Conservation (phyloP, 768 basidiomycete species). For the Leccinum barrowsii region DNA sequence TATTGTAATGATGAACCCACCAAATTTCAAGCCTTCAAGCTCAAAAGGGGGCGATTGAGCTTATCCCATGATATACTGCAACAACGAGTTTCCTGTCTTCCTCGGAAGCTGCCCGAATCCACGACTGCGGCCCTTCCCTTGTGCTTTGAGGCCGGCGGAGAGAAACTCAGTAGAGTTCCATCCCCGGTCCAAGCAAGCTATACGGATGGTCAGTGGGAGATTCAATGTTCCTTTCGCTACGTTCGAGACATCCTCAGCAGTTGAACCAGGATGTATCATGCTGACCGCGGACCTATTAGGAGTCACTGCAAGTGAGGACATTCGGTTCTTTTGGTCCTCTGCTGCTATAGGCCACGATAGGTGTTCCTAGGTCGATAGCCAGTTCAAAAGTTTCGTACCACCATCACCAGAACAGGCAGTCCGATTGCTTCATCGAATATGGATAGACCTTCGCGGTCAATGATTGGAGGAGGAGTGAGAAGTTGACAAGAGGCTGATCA, state of each 20-base stretch:
- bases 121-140: not conserved
- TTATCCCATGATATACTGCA: no score
- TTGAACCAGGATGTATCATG: not conserved
- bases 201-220: not conserved
- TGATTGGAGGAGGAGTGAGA: not conserved
- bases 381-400: not conserved
- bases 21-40: not conserved
- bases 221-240: not conserved
- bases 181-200: not conserved
- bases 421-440: not conserved
- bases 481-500: not conserved
- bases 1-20: not conserved
- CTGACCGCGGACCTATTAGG: not conserved
- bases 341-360: not conserved
- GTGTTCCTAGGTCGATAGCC: not conserved
- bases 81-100: not conserved
- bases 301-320: not conserved
- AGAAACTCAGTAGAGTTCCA: no score
- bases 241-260: not conserved
- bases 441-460: not conserved
- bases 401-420: not conserved
- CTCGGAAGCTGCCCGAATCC: not conserved
- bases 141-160: not conserved
- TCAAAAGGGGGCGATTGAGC: not conserved
- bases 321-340: not conserved